Percentiles rank a stretch among this genome's conserved stretches.
phyloP scores from a whole-genome alignment of 768 basidiomycete species.

The Rhizopogon rudus region DNA sequence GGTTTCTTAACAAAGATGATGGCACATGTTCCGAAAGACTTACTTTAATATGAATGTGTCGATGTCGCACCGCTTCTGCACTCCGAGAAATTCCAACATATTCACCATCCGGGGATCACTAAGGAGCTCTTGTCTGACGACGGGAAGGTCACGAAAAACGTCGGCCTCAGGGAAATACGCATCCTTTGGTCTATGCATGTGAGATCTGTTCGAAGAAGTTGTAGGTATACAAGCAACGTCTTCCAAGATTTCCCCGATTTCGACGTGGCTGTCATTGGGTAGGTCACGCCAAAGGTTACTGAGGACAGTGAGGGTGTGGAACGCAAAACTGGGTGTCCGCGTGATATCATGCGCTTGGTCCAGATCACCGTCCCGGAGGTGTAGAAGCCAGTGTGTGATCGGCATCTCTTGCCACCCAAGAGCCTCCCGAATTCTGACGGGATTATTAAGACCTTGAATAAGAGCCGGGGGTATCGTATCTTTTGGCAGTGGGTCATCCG shows the following conservation, averaged over 20 bases:
- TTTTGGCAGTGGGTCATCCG: slow-evolving; percentile 73
- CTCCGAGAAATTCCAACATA: not conserved
- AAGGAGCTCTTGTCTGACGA: slow-evolving; percentile 35
- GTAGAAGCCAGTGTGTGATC: slow-evolving; percentile 63
- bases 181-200: slow-evolving; percentile 44
- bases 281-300: not conserved
- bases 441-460: not conserved
- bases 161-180: slow-evolving; percentile 81
- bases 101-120: not conserved
- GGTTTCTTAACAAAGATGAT: not conserved
- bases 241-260: slow-evolving; percentile 30
- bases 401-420: slow-evolving; percentile 30
- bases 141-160: slow-evolving; percentile 80
- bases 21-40: not conserved
- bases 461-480: slow-evolving; percentile 43
- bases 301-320: slow-evolving; percentile 52
- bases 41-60: not conserved
- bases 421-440: slow-evolving; percentile 57
- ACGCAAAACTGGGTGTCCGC: slow-evolving; percentile 64
- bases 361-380: slow-evolving; percentile 45
- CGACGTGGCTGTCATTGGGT: not conserved
- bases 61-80: not conserved
- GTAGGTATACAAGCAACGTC: slow-evolving; percentile 66
- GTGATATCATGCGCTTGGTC: slow-evolving; percentile 54
- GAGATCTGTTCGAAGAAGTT: slow-evolving; percentile 17